Conservation (phyloP, 768 basidiomycete species). For the Amanita pseudoporphyria region DNA sequence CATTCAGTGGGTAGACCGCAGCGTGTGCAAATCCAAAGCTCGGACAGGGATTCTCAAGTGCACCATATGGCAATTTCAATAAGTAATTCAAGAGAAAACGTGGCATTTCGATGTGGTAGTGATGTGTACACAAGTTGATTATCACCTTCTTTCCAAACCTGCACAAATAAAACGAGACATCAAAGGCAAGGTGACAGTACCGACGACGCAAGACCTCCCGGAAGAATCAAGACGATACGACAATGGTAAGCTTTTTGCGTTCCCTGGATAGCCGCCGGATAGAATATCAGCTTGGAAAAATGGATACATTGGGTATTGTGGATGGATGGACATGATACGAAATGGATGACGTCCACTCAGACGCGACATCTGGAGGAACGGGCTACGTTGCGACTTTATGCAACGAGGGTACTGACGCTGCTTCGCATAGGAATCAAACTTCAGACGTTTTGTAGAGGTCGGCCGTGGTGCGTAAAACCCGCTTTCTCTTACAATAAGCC, state of each 20-base stretch:
- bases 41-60: too few relatives aligned
- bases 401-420: conserved; percentile 1
- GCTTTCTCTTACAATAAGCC: neutral
- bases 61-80: too few relatives aligned
- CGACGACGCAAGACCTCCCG: conserved; percentile 2
- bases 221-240: neutral
- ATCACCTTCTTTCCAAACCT: neutral
- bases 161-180: neutral
- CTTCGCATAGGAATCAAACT: conserved; percentile 61
- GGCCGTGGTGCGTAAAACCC: conserved; percentile 64
- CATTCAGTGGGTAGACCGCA: too few relatives aligned
- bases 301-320: neutral
- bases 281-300: neutral
- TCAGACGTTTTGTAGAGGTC: conserved; percentile 97
- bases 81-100: too few relatives aligned
- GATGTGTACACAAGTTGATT: too few relatives aligned
- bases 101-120: too few relatives aligned
- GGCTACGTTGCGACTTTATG: conserved; percentile 11
- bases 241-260: neutral
- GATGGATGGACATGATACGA: conserved; percentile 4
- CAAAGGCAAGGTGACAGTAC: too few relatives aligned
- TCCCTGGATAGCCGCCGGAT: neutral
- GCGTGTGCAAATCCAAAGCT: too few relatives aligned
- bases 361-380: neutral
- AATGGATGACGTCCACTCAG: conserved; percentile 1